These are phyloP conservation scores for Domatiomyces globalis DNA, from an alignment of 2,329 filamentous ascomycete genomes.

Conservation along the genomic window DNA sequence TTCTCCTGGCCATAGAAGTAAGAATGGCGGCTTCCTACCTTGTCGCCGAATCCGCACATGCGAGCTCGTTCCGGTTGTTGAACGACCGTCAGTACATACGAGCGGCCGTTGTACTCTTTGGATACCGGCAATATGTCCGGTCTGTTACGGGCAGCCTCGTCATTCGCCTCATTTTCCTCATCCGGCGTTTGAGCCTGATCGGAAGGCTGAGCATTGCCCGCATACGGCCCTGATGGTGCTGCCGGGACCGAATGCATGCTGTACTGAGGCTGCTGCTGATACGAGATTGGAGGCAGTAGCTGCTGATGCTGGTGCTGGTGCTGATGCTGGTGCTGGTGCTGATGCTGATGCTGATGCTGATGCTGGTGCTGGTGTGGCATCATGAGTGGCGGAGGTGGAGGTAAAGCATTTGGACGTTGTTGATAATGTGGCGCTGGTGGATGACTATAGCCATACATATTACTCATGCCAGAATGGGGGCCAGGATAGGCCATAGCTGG, in stretches of 20 bases:
- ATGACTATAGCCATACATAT: background rate
- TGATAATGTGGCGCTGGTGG: background rate
- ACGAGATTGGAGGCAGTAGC: too few relatives aligned
- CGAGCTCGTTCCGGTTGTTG: slow-evolving; percentile 87
- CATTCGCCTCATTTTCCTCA: slow-evolving; percentile 10
- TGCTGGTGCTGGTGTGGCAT: background rate
- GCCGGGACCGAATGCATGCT: slow-evolving; percentile 1
- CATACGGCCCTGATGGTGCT: background rate
- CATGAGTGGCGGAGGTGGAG: background rate
- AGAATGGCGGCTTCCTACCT: slow-evolving; percentile 41
- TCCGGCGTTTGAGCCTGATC: background rate
- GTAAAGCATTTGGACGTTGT: background rate
- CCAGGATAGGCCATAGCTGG: background rate
- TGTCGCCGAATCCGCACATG: slow-evolving; percentile 98
- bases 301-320: too few relatives aligned
- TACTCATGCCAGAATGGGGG: background rate
- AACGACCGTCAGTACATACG: slow-evolving; percentile 56
- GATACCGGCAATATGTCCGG: slow-evolving; percentile 22
- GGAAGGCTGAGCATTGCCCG: background rate
- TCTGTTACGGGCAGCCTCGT: slow-evolving; percentile 9
- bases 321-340: background rate
- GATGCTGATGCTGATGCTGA: background rate
- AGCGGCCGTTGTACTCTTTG: slow-evolving; percentile 30
- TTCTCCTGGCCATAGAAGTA: background rate
- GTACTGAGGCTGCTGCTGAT: slow-evolving; percentile 4